These are phyloP conservation scores for Nicotiana obtusifolia DNA, from an alignment of 257 asterid genomes.

Conservation along the genomic window DNA sequence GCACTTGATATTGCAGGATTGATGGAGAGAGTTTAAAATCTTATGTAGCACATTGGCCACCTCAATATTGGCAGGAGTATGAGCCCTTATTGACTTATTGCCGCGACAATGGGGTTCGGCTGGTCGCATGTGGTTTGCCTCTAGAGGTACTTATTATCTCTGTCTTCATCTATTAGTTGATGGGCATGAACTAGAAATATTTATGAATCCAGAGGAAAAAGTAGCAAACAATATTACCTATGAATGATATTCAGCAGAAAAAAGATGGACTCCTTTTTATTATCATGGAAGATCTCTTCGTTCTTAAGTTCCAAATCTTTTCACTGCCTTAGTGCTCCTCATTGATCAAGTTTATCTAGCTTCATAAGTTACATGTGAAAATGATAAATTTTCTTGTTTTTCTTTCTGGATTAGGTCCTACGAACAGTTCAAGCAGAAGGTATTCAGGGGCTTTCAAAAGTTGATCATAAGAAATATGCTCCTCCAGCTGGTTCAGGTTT, in stretches of 20 bases:
- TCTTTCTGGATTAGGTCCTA: slow-evolving; percentile 40
- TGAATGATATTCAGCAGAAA: neutral
- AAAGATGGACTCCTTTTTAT: neutral
- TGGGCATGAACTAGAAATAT: neutral
- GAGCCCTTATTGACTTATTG: slow-evolving; percentile 77
- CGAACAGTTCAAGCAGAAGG: slow-evolving; percentile 92
- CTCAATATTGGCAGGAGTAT: slow-evolving; percentile 79
- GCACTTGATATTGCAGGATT: slow-evolving; percentile 47
- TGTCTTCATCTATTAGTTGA: slow-evolving; percentile 1
- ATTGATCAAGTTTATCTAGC: neutral
- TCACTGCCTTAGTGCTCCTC: neutral
- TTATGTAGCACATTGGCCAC: slow-evolving; percentile 69
- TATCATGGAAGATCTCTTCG: neutral
- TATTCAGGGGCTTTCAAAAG: slow-evolving; percentile 63
- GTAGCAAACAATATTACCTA: neutral
- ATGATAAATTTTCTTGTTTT: slow-evolving; percentile 9
- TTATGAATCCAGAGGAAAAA: neutral
- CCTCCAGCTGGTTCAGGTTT: slow-evolving; percentile 99
- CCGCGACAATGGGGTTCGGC: slow-evolving; percentile 62
- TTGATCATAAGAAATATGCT: slow-evolving; percentile 61
- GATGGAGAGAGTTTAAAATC: slow-evolving; percentile 64
- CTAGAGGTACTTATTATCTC: slow-evolving; percentile 47
- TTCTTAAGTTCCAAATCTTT: neutral
- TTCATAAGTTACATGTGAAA: neutral
- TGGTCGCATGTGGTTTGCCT: slow-evolving; percentile 90